Evolutionary conservation across 208 protist genomes (phyloP), one percentile per base, ranked within the genome.

Genomic region (Trypanosoma vivax): DNA sequence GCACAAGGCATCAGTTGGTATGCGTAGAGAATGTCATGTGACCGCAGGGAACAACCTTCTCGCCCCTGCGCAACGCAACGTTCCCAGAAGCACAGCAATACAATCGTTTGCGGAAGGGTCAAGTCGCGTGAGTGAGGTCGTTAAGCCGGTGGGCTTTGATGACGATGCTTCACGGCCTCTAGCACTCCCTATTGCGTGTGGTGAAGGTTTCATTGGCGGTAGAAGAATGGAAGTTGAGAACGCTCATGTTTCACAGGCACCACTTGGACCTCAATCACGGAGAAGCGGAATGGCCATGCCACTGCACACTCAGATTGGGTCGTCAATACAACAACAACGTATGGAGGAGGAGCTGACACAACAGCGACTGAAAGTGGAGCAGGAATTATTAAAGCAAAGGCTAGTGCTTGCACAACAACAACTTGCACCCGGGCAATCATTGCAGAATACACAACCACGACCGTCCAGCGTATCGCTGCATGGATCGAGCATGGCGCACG

Each of bases 301-400:
- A 50, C 6, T 25, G 27, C 34, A 34, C 28, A 11, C 40, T 7
- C 11, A 25, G 18, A 19, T 53, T 5, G 25, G 24, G 23, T 23
- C n/a, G 18, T 43, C 9, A 21, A 21, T 16, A 40, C 45, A 21
- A 29, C 42, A 49, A 24, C 39, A 31, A 51, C 27, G 18, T 24
- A 14, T 34, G 21, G 18, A 19, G 21, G 9, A 1, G 10, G 31
- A 25, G 28, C 28, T 54, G 23, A 50, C 45, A 28, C 35, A 41
- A 34, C 54, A 59, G 19, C 54, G 60, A 10, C 60, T 69, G 43
- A 50, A 49, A 14, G 50, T 65, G 46, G 57, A 71, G 14, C 33
- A 54, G 21, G 57, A 71, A 34, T 19, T 66, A 14, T n/a, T 24
- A 2, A 31, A 50, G 37, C 58, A 50, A 48, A 46, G 73, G 11